These are phyloP conservation scores for Vaccinium corymbosum DNA, from an alignment of 148 eudicot species.

Conservation along the genomic window DNA sequence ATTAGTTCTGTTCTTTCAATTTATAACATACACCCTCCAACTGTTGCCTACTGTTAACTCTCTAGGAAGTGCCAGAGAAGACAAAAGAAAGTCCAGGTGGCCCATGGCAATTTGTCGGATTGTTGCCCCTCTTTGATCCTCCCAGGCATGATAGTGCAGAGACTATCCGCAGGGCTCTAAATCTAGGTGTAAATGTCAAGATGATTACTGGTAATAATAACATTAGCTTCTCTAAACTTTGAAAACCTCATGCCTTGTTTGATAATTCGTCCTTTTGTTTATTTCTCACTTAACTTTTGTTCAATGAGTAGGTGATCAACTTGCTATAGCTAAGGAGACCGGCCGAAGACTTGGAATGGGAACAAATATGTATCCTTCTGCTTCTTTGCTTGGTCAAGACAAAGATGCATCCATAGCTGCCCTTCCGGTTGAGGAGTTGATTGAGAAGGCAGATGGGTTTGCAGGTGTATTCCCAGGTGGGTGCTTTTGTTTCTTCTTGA, in stretches of 20 bases:
- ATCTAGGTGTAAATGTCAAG: slow-evolving; percentile 91
- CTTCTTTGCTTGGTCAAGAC: slow-evolving; percentile 74
- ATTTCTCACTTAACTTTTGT: background rate
- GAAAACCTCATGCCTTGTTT: background rate
- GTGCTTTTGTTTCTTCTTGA: slow-evolving; percentile 5
- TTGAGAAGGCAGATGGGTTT: slow-evolving; percentile 94
- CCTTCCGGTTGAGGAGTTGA: slow-evolving; percentile 76
- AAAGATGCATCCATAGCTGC: slow-evolving; percentile 67
- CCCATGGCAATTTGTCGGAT: slow-evolving; percentile 90
- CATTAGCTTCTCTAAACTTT: background rate
- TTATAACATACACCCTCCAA: slow-evolving; percentile 9
- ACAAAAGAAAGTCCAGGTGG: slow-evolving; percentile 65
- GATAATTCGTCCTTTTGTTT: background rate
- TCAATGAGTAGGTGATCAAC: slow-evolving; percentile 65
- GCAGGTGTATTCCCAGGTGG: slow-evolving; percentile 94
- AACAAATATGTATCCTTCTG: slow-evolving; percentile 91
- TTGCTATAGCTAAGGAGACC: slow-evolving; percentile 93
- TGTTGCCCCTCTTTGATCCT: slow-evolving; percentile 90
- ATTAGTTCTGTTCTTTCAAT: background rate
- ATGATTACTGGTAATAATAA: slow-evolving; percentile 77
- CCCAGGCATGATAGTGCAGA: slow-evolving; percentile 94
- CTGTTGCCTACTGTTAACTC: background rate
- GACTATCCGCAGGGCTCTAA: slow-evolving; percentile 82
- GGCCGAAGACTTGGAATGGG: slow-evolving; percentile 97
- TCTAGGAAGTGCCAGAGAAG: slow-evolving; percentile 79